phyloP scores from a whole-genome alignment of 495 filamentous ascomycete genomes.

The Penicillium ochrochloron region DNA sequence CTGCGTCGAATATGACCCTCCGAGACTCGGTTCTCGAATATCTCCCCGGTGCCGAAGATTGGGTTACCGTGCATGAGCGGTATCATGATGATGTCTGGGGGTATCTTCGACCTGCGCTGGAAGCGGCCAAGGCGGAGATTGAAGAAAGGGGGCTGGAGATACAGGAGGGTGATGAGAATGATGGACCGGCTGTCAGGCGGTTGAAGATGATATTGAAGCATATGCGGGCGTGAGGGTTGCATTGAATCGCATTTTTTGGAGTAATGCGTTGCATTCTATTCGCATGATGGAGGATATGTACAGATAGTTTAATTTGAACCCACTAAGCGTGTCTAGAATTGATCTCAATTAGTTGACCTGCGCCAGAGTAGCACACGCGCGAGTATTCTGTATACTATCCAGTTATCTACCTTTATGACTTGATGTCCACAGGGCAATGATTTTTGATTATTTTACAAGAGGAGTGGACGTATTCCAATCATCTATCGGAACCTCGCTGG shows the following conservation, averaged over 20 bases:
- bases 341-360: no score
- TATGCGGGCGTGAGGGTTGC: conserved; percentile 37
- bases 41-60: conserved; percentile 50
- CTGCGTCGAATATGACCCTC: conserved; percentile 16
- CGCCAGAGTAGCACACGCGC: no score
- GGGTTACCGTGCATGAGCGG: conserved; percentile 64
- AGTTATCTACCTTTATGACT: background rate
- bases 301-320: background rate
- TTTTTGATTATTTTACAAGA: no score
- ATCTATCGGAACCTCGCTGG: no score
- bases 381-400: no score
- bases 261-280: background rate
- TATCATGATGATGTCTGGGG: conserved; percentile 85
- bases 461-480: no score
- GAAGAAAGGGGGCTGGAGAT: conserved; percentile 48
- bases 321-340: background rate
- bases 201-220: conserved; percentile 58
- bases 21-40: conserved; percentile 38
- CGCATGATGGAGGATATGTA: background rate
- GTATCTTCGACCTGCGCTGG: conserved; percentile 63
- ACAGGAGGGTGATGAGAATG: conserved; percentile 33
- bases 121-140: conserved; percentile 66
- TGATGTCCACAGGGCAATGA: no score
- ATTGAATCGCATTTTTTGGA: background rate
- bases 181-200: conserved; percentile 51